A percentile compares a stretch with the other conserved stretches of the same genome.
phyloP scores from a whole-genome alignment of 768 basidiomycete species.

The Tylopilus subfusipes region DNA sequence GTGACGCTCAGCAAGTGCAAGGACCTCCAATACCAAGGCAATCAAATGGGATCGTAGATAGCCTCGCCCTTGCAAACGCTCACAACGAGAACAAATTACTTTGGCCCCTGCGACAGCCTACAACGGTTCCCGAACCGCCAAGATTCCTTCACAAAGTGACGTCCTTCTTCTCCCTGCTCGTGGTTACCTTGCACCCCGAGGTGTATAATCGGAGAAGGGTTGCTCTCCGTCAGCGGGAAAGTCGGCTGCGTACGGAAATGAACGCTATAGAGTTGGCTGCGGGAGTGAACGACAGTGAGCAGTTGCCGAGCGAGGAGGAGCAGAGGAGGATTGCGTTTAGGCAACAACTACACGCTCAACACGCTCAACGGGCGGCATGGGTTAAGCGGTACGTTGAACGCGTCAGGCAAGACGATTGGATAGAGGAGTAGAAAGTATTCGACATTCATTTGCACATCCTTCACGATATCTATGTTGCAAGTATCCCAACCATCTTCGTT shows the following conservation, averaged over 20 bases:
- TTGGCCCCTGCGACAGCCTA: constrained; percentile 34
- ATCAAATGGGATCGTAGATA: constrained; percentile 41
- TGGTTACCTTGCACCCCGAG: constrained; percentile 67
- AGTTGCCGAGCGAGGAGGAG: constrained; percentile 34
- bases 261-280: constrained; percentile 33
- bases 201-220: constrained; percentile 66
- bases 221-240: constrained; percentile 59
- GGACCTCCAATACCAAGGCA: constrained; percentile 32
- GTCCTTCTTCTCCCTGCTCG: constrained; percentile 54
- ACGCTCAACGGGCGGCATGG: constrained; percentile 57
- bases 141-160: constrained; percentile 45
- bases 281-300: constrained; percentile 28
- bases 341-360: constrained; percentile 45
- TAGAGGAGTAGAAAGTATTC: constrained; percentile 48
- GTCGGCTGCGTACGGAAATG: constrained; percentile 63
- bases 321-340: constrained; percentile 28
- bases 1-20: constrained; percentile 20
- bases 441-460: not conserved
- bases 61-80: constrained; percentile 56
- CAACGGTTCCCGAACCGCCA: constrained; percentile 38
- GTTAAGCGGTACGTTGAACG: constrained; percentile 61
- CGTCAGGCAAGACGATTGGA: constrained; percentile 63
- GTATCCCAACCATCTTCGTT: constrained; percentile 2
- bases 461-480: not conserved
- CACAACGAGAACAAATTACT: constrained; percentile 48